phyloP scores from a whole-genome alignment of 2,329 filamentous ascomycete genomes.

The Paraconiothyrium brasiliense region DNA sequence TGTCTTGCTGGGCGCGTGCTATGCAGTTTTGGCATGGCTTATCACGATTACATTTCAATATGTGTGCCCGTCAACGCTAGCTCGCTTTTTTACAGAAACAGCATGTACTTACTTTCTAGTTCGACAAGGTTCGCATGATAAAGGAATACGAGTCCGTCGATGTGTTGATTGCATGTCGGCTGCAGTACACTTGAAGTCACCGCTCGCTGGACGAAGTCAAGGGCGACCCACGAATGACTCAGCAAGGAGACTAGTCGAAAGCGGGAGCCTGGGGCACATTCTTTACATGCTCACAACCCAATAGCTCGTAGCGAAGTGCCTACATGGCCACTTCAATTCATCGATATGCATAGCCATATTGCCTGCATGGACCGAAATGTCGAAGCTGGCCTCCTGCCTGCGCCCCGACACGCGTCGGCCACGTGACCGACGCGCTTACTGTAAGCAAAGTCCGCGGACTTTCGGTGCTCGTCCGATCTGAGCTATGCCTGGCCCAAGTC shows the following conservation, averaged over 20 bases:
- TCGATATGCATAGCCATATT: too few species aligned
- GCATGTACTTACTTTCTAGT: neutral
- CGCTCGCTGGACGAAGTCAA: neutral
- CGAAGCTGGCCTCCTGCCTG: too few species aligned
- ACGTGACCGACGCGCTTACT: neutral
- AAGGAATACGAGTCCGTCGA: neutral
- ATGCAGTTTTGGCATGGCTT: conserved; percentile 8
- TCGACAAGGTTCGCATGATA: conserved; percentile 6
- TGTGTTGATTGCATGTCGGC: conserved; percentile 3
- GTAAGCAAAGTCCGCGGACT: neutral
- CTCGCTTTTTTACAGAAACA: too few species aligned
- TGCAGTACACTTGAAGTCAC: neutral
- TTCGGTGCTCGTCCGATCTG: neutral
- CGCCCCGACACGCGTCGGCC: neutral
- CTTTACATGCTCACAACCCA: too few species aligned
- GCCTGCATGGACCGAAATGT: too few species aligned
- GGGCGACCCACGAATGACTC: too few species aligned
- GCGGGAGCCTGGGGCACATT: too few species aligned
- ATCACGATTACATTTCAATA: conserved; percentile 8
- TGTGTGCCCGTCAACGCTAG: neutral
- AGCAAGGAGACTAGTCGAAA: too few species aligned
- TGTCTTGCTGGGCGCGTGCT: conserved; percentile 4
- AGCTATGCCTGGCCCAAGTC: neutral
- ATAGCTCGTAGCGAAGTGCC: too few species aligned
- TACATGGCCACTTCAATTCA: too few species aligned